Evolutionary conservation across 345 rosid genomes (phyloP).

Genomic region (Pugionium cornutum): DNA sequence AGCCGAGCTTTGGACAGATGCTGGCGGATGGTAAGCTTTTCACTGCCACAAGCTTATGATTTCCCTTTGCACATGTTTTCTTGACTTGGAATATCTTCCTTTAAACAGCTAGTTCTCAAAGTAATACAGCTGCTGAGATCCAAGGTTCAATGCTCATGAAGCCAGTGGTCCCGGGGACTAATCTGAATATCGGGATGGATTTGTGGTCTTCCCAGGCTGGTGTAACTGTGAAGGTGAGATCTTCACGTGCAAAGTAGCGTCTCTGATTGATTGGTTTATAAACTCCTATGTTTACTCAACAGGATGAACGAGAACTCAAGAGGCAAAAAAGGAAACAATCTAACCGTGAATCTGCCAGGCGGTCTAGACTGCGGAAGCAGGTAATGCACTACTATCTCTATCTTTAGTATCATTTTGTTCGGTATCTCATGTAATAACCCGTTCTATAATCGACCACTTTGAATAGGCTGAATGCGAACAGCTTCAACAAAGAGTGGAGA

Average conservation of each 20-base stretch:
- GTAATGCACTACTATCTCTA: constrained; percentile 37
- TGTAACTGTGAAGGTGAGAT: constrained; percentile 63
- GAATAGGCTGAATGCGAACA: constrained; percentile 90
- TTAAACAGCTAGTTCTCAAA: constrained; percentile 62
- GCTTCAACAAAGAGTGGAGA: constrained; percentile 77
- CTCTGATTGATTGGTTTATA: constrained; percentile 5
- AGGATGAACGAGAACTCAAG: constrained; percentile 96
- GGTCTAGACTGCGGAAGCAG: constrained; percentile 98
- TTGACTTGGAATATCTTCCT: constrained; percentile 33
- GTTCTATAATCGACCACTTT: not conserved
- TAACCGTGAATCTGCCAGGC: constrained; percentile 93
- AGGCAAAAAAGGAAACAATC: constrained; percentile 97
- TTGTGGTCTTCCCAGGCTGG: constrained; percentile 72
- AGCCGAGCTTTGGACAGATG: constrained; percentile 76
- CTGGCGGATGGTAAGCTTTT: constrained; percentile 70
- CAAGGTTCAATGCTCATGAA: constrained; percentile 62
- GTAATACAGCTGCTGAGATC: constrained; percentile 47
- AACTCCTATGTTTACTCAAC: constrained; percentile 29
- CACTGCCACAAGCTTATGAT: constrained; percentile 2
- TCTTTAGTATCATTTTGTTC: not conserved
- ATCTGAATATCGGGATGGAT: constrained; percentile 90
- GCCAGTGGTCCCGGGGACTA: constrained; percentile 69
- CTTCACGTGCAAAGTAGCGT: constrained; percentile 32
- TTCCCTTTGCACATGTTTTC: constrained; percentile 12
- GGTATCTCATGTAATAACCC: constrained; percentile 9